Percentiles rank a stretch among this genome's conserved stretches.
phyloP scores from a whole-genome alignment of 2,329 filamentous ascomycete species.

The Nannizziopsis barbatae region DNA sequence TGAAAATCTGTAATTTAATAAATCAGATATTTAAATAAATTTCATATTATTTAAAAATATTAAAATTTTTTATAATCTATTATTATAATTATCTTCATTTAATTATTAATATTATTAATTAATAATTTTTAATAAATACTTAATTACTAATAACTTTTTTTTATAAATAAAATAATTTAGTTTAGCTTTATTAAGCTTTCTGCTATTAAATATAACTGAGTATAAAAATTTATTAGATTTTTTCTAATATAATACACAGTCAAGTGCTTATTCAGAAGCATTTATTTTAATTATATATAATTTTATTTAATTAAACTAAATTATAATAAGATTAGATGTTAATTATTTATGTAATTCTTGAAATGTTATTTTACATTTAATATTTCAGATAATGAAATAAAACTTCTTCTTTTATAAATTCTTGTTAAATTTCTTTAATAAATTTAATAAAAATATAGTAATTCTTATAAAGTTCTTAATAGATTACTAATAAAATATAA shows the following conservation, averaged over 20 bases:
- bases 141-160: constrained; percentile 5
- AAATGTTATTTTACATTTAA: not conserved
- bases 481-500: not conserved
- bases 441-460: not conserved
- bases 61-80: constrained; percentile 2
- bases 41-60: too few species aligned
- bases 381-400: not conserved
- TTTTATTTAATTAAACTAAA: not conserved
- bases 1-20: too few species aligned
- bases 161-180: constrained; percentile 10
- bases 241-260: not conserved
- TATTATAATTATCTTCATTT: constrained; percentile 1
- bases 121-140: too few species aligned
- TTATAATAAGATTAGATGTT: not conserved
- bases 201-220: not conserved
- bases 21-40: too few species aligned
- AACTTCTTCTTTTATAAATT: not conserved
- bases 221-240: not conserved
- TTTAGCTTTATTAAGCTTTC: constrained; percentile 3
- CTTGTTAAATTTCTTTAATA: too few species aligned
- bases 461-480: constrained; percentile 4
- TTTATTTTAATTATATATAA: not conserved
- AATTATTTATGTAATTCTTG: not conserved
- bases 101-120: constrained; percentile 5
- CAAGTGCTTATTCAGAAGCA: too few species aligned